Base-by-base conservation (phyloP, 805 yeast genomes). In the Trichomonascus vanleenenianus region DNA sequence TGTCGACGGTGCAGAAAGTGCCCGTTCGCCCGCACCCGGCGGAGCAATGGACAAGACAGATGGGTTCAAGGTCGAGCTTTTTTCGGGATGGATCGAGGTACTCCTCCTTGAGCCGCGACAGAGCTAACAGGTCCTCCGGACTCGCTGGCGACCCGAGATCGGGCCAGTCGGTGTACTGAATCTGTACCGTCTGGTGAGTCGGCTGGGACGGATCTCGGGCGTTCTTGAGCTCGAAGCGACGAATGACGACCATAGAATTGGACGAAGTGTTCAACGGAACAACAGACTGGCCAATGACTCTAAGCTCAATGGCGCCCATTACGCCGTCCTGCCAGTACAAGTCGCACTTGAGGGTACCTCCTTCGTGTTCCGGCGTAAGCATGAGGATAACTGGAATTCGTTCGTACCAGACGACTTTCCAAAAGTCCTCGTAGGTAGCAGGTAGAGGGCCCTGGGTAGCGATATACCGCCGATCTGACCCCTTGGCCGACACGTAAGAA, bases 1-100 rank as follows among this genome's bases (percentile, higher is more conserved):
- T 51, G 56, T 70, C 61, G 52, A 66, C 53, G 35, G 72, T 48
- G 54, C 69, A 83, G 59, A 85, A 82, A 2, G 96, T 85, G 2
- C 98, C 98, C 0, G 97, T 91, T 48, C 98, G 73, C 8, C 98
- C 98, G 63, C 96, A 91, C 0, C 98, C 98, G 2, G 97, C 97
- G 11, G 95, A 83, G 63, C 98, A 91, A 66, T 91, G 97, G 35
- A 84, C 86, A 38, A 87, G 58, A 19, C 37, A 16, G 30, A 32
- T 25, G 10, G 56, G 52, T 20, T 51, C 54, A 11, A 14, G n/a
- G 19, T 37, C 30, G 4, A 16, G 19, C 25, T n/a, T 36, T 19
- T 27, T 25, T 11, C 15, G 16, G 12, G 42, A 19, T 2, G 11
- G 18, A 33, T 25, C 20, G 43, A 70, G 57, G 11, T 77, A 58